Evolutionary conservation across 2,329 filamentous ascomycete species (phyloP), one percentile per base, ranked within the genome.

Genomic region (Fusarium sp.): DNA sequence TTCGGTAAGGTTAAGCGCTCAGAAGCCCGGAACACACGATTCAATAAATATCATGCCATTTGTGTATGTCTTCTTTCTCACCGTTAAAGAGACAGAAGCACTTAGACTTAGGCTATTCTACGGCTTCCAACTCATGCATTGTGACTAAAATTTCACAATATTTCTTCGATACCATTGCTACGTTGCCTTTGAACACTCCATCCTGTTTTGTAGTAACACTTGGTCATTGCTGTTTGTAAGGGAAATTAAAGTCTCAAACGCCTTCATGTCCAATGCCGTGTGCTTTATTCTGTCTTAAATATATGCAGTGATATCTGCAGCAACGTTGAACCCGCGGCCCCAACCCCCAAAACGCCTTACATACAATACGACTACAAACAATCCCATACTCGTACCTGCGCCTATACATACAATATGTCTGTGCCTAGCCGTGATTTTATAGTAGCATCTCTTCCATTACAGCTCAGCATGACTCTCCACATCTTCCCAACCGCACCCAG

Each of bases 311-410:
- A 72, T 69, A 75, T 66, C 66, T 73, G 50, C 60, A 69, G 63
- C 67, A 72, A 73, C 59, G 57, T 77, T 64, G 54, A 65, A 37
- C 68, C 64, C 65, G 32, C 56, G 42, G 47, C 46, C 44, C 53
- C 57, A 52, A 67, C 60, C 64, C 58, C 76, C 67, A 61, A 52
- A 78, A 78, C 75, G 74, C 76, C 76, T 77, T 77, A 69, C 74
- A 67, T 77, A 78, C 73, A 69, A 43, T 59, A 69, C 58, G 69
- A 73, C 60, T 46, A 75, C 56, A 64, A 63, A 62, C 54, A 60
- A 70, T 63, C 65, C 66, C 69, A 65, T 61, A 65, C 44, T 50
- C 56, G 67, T 69, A 43, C 67, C 62, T 56, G 54, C 60, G 67
- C 52, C 64, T 75, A 56, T 65, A 50, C 70, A 67, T 67, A 66